These are phyloP conservation scores for Aspergillus hortae DNA, from an alignment of 2,329 filamentous ascomycete species.

Conservation along the genomic window DNA sequence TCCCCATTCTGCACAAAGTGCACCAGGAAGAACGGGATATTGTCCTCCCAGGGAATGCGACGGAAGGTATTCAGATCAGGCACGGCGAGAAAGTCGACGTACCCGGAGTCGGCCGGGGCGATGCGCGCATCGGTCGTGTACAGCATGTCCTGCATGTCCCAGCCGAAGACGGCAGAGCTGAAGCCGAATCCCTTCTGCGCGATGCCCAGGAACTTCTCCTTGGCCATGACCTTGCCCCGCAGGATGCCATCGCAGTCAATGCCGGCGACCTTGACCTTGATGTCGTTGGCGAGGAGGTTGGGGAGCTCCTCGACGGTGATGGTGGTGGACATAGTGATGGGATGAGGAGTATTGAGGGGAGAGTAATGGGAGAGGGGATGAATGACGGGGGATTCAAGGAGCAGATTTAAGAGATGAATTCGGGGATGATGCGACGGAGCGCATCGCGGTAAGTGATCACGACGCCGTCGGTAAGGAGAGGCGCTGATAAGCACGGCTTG, in stretches of 20 bases:
- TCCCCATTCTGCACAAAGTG: conserved; percentile 72
- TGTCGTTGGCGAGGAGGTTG: conserved; percentile 64
- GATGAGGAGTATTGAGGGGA: not conserved
- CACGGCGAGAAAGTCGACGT: conserved; percentile 76
- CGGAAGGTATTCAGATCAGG: conserved; percentile 73
- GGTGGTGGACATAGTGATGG: conserved; percentile 8
- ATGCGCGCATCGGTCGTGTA: conserved; percentile 64
- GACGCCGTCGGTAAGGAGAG: not conserved
- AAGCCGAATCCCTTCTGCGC: conserved; percentile 78
- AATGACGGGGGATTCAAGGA: not conserved
- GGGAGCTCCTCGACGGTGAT: conserved; percentile 61
- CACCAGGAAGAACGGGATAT: conserved; percentile 79
- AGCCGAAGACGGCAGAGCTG: conserved; percentile 88
- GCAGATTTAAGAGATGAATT: not conserved
- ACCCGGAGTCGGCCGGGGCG: conserved; percentile 82
- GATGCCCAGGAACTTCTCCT: conserved; percentile 84
- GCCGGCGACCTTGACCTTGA: conserved; percentile 79
- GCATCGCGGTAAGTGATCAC: not conserved
- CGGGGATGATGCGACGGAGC: not conserved
- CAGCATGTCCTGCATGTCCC: conserved; percentile 93
- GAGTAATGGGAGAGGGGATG: not conserved
- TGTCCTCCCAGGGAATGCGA: conserved; percentile 83
- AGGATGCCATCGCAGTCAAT: conserved; percentile 82
- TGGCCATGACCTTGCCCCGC: conserved; percentile 84
- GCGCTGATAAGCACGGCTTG: not conserved